These are phyloP conservation scores for Yamadazyma sp. DNA, from an alignment of 805 yeast genomes.

Conservation along the genomic window DNA sequence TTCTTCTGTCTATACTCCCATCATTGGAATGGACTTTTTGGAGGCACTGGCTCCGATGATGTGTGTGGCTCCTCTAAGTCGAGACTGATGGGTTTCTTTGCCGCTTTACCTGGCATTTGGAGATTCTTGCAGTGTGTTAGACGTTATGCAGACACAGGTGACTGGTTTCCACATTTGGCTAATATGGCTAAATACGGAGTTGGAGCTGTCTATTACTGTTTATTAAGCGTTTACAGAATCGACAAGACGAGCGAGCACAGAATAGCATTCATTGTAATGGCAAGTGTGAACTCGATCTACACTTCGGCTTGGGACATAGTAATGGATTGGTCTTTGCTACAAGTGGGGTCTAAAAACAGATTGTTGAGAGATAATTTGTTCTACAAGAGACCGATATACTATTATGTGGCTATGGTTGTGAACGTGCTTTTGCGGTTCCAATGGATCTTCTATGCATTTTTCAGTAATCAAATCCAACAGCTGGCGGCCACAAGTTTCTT, in stretches of 20 bases:
- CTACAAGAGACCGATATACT: constrained; percentile 50
- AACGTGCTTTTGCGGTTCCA: constrained; percentile 80
- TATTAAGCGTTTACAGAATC: constrained; percentile 78
- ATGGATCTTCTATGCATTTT: constrained; percentile 88
- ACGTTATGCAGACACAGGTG: constrained; percentile 90
- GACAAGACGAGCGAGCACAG: constrained; percentile 41
- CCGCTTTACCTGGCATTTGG: constrained; percentile 86
- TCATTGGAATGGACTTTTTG: constrained; percentile 60
- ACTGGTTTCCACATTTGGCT: constrained; percentile 94
- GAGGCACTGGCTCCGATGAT: constrained; percentile 29
- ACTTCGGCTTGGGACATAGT: constrained; percentile 84
- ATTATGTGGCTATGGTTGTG: constrained; percentile 67
- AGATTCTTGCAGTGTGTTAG: constrained; percentile 87
- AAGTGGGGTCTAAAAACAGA: constrained; percentile 54
- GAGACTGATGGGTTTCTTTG: constrained; percentile 74
- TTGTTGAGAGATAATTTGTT: constrained; percentile 73
- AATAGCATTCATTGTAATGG: constrained; percentile 69
- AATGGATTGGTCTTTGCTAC: constrained; percentile 95
- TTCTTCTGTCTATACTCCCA: constrained; percentile 80
- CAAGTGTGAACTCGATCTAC: constrained; percentile 66
- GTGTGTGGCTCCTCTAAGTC: constrained; percentile 79
- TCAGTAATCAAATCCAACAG: constrained; percentile 75
- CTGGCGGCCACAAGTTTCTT: constrained; percentile 83
- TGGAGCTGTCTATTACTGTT: constrained; percentile 65
- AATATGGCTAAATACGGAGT: constrained; percentile 77